phyloP scores from a whole-genome alignment of 78 protist species.

The Polysphondylium violaceum region DNA sequence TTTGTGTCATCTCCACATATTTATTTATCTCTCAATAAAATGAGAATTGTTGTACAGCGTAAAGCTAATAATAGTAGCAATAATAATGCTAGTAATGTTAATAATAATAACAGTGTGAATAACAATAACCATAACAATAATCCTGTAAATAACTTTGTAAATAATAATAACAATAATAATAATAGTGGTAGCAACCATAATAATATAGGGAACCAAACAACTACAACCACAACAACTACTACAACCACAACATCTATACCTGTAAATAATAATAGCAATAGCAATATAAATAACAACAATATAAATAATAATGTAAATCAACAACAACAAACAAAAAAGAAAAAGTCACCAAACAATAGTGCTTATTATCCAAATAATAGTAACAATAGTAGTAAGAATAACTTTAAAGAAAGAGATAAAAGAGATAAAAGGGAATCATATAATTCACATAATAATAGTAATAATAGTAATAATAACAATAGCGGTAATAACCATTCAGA shows the following conservation, averaged over 20 bases:
- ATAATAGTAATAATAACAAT: conserved; percentile 24
- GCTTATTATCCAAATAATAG: neutral
- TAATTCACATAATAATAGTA: conserved; percentile 10
- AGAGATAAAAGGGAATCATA: neutral
- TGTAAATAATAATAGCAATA: conserved; percentile 12
- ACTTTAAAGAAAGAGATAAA: conserved; percentile 1
- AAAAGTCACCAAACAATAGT: too few species aligned
- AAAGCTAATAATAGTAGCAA: conserved; percentile 30
- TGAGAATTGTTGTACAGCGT: conserved; percentile 67
- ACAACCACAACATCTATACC: neutral
- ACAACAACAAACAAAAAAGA: too few species aligned
- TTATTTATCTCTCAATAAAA: neutral
- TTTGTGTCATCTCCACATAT: too few species aligned
- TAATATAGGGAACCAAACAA: conserved; percentile 33
- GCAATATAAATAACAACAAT: neutral
- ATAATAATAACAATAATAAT: conserved; percentile 22
- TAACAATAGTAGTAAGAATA: neutral
- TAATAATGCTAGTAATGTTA: neutral
- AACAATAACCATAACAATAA: conserved; percentile 26
- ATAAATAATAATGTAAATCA: too few species aligned
- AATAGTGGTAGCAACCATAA: conserved; percentile 1
- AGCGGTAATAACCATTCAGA: conserved; percentile 29
- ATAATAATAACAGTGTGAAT: conserved; percentile 9
- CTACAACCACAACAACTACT: neutral
- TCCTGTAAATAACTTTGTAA: conserved; percentile 18